Conservation (phyloP, 2,329 filamentous ascomycete genomes). For the Pseudogymnoascus sp. region DNA sequence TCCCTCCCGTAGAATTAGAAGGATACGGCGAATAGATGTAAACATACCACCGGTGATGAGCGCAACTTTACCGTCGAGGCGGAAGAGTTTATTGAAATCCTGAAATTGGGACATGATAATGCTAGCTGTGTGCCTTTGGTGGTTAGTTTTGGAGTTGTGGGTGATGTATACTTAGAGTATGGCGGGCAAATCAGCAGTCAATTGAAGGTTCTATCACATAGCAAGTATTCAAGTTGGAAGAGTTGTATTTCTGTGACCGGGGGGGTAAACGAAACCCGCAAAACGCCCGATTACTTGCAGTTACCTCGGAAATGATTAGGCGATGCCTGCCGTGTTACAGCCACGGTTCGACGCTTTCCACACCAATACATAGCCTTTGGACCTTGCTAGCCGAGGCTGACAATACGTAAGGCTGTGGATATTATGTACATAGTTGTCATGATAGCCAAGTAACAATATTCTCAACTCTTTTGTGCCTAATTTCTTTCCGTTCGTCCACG, state of each 20-base stretch:
- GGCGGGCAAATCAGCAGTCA: not conserved
- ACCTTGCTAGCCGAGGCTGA: not conserved
- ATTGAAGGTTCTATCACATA: not conserved
- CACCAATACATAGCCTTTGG: not conserved
- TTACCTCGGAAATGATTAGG: not conserved
- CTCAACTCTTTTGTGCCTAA: not conserved
- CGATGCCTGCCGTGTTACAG: not conserved
- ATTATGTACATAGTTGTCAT: not conserved
- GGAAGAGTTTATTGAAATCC: conserved; percentile 17
- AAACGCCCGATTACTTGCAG: not conserved
- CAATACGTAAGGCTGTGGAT: not conserved
- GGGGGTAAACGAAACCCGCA: too few species aligned
- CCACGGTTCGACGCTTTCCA: not conserved
- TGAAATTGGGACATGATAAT: conserved; percentile 17
- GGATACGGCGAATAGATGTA: not conserved
- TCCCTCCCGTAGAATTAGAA: not conserved
- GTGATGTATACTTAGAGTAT: not conserved
- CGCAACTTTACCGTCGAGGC: conserved; percentile 20
- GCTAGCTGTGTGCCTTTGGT: not conserved
- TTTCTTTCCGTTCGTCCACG: not conserved
- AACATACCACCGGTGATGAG: conserved; percentile 25
- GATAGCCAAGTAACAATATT: not conserved
- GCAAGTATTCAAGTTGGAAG: not conserved
- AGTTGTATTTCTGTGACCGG: not conserved
- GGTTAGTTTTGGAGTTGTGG: not conserved